Evolutionary conservation across 495 filamentous ascomycete species (phyloP).

Genomic region (Bryoglossum gracile): DNA sequence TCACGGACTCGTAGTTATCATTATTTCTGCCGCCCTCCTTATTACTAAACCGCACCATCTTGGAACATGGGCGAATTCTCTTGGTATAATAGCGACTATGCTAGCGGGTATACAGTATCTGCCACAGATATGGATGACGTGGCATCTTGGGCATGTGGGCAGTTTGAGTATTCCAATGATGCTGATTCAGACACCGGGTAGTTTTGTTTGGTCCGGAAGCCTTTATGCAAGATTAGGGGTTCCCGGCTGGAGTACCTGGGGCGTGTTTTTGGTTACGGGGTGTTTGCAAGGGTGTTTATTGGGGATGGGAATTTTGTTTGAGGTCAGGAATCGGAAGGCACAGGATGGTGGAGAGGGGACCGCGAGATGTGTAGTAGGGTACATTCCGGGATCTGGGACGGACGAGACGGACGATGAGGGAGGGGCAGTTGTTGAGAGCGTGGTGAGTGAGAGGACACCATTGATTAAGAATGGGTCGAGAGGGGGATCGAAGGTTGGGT

Average conservation of each 20-base stretch:
- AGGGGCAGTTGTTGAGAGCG: slow-evolving; percentile 14
- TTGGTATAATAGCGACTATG: slow-evolving; percentile 70
- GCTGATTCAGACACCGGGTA: slow-evolving; percentile 93
- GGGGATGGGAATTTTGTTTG: slow-evolving; percentile 72
- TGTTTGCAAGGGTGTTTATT: slow-evolving; percentile 78
- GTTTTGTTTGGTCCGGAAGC: slow-evolving; percentile 81
- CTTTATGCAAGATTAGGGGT: slow-evolving; percentile 70
- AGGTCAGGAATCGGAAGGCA: slow-evolving; percentile 36
- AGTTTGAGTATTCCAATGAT: slow-evolving; percentile 96
- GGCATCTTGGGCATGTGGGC: slow-evolving; percentile 70
- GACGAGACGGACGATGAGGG: slow-evolving; percentile 24
- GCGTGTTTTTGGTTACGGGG: slow-evolving; percentile 78
- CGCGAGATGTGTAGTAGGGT: slow-evolving; percentile 16
- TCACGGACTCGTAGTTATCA: slow-evolving; percentile 60
- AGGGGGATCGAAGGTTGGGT: too few relatives aligned
- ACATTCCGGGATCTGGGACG: background rate
- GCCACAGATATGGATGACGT: slow-evolving; percentile 90
- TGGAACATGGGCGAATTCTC: slow-evolving; percentile 69
- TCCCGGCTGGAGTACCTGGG: slow-evolving; percentile 93
- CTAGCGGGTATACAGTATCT: slow-evolving; percentile 87
- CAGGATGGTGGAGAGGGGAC: slow-evolving; percentile 3
- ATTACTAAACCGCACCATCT: slow-evolving; percentile 50
- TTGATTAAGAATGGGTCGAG: slow-evolving; percentile 16
- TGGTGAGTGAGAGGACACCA: slow-evolving; percentile 15
- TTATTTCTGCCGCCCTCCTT: slow-evolving; percentile 57